Base-by-base conservation (phyloP, 2,329 filamentous ascomycete species). In the Penicillium sp. region DNA sequence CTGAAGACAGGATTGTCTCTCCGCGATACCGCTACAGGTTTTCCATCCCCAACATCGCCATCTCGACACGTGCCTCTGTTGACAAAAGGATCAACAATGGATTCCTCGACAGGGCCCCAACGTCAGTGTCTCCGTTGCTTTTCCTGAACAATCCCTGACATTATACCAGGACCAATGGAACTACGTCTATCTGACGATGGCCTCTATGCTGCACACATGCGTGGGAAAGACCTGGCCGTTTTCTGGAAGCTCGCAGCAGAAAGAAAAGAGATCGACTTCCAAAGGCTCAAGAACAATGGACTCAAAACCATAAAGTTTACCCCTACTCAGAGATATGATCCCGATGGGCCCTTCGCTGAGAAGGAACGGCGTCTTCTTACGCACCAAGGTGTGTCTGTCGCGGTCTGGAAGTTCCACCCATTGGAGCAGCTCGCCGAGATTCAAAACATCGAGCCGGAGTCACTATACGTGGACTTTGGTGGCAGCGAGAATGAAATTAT, bases 401-500 rank as follows among this genome's bases (percentile, higher is more conserved):
- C 68, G 7, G 56, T 73, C 22, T 74, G 69, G 69, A 64, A 73
- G 48, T 41, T 73, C 18, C 48, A 67, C n/a, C 64, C 72, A 5
- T 54, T 74, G 36, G 63, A 68, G 48, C 65, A 67, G 54, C 60
- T 67, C 20, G 73, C 71, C 9, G 69, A 74, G 35, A 73, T 75
- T n/a, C 70, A 74, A 44, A 68, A 65, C 33, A 58, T 74, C 22
- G 73, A 75, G 28, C 59, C 67, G 0, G 64, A 66, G 2, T 58
- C 58, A n/a, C 53, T 73, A 44, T 64, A 69, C 14, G 57, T 71
- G 14, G 73, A 74, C 27, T 75, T 74, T 50, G 71, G 72, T 1
- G 61, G 64, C 1, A 60, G 67, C 22, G 63, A 69, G 24, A 67
- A 69, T 35, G 72, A 75, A 35, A 45, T 73, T 4, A 63, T 75